A percentile compares a stretch with the other conserved stretches of the same genome.
These are phyloP conservation scores for Aegilops speltoides DNA, from an alignment of 176 grass and related monocot genomes.

Conservation along the genomic window DNA sequence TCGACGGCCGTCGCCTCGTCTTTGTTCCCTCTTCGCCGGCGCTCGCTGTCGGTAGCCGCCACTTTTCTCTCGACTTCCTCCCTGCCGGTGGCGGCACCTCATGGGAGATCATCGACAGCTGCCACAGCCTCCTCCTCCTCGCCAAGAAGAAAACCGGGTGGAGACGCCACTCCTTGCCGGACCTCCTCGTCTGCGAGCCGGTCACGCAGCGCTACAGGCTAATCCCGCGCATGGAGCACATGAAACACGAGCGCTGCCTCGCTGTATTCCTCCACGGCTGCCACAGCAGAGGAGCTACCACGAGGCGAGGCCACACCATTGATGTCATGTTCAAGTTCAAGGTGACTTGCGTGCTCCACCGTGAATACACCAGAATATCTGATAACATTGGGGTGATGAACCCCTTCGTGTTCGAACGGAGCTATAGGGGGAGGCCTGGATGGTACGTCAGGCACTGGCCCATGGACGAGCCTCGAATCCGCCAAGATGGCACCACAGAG, in stretches of 20 bases:
- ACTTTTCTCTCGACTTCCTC: too few species aligned
- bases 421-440: too few species aligned
- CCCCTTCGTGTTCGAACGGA: too few species aligned
- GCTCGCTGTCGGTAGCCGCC: background rate
- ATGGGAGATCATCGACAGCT: constrained; percentile 2
- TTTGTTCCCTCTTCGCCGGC: constrained; percentile 4
- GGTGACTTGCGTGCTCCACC: too few species aligned
- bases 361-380: too few species aligned
- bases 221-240: background rate
- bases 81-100: background rate
- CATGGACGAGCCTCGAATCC: too few species aligned
- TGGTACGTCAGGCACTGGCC: too few species aligned
- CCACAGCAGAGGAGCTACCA: too few species aligned
- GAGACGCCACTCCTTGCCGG: background rate
- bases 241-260: background rate
- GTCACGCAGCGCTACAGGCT: background rate
- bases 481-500: too few species aligned
- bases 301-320: too few species aligned
- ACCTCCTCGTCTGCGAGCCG: constrained; percentile 19
- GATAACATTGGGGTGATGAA: too few species aligned
- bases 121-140: background rate
- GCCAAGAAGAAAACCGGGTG: background rate
- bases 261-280: background rate
- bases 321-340: too few species aligned
- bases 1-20: background rate